Conservation (phyloP, 306 rosid species). For the Rubus parviflorus region DNA sequence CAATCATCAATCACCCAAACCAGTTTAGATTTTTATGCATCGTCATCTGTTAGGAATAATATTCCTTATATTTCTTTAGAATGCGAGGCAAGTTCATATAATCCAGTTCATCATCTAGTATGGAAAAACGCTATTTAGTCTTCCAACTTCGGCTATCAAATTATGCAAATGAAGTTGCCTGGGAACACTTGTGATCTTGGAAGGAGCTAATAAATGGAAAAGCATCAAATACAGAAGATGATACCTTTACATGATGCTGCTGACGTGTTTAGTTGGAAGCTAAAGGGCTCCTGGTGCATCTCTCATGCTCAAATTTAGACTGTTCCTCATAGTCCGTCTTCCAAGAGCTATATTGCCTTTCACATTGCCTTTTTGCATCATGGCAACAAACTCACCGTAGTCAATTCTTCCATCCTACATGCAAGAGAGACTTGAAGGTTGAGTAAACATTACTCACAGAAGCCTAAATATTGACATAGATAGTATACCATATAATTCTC, state of each 20-base stretch:
- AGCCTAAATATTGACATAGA: conserved; percentile 1
- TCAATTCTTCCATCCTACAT: conserved; percentile 90
- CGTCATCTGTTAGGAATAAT: background rate
- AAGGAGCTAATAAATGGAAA: background rate
- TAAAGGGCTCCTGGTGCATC: conserved; percentile 71
- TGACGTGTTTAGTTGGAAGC: conserved; percentile 38
- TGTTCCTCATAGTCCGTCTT: conserved; percentile 92
- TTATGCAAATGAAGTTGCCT: background rate
- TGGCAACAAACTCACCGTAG: conserved; percentile 89
- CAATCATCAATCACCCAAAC: background rate
- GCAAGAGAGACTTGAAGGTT: conserved; percentile 27
- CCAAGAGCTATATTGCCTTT: conserved; percentile 82
- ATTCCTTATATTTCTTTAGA: background rate
- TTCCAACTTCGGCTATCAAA: background rate
- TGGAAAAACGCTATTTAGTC: background rate
- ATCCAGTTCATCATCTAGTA: background rate
- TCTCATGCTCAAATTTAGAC: conserved; percentile 91
- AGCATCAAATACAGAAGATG: background rate
- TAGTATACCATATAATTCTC: background rate
- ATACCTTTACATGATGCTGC: conserved; percentile 44
- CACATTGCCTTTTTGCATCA: conserved; percentile 96
- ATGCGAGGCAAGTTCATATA: background rate
- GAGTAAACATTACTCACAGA: conserved; percentile 7
- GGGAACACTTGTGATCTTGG: background rate
- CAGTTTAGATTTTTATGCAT: background rate